phyloP scores from a whole-genome alignment of 2,329 filamentous ascomycete genomes.

The Aspergillus quadrilineatus region DNA sequence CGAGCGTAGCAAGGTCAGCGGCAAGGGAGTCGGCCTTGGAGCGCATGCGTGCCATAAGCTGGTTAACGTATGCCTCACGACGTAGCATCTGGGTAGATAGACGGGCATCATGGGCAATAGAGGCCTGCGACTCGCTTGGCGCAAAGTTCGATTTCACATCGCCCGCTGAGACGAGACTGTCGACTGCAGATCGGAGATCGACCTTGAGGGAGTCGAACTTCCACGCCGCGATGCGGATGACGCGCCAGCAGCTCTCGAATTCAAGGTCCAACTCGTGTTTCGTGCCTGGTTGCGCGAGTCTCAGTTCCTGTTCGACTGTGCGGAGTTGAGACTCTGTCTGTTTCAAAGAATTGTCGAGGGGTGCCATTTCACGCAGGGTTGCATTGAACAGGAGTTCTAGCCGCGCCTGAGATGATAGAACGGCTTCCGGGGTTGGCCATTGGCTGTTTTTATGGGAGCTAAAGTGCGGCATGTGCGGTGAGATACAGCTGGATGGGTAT shows the following conservation, averaged over 20 bases:
- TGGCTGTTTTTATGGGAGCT: slow-evolving; percentile 11
- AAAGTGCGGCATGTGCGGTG: slow-evolving; percentile 13
- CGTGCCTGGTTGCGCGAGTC: slow-evolving; percentile 28
- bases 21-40: slow-evolving; percentile 33
- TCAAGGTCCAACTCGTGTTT: slow-evolving; percentile 40
- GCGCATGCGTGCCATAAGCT: slow-evolving; percentile 33
- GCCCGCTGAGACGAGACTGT: slow-evolving; percentile 31
- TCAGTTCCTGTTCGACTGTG: slow-evolving; percentile 28
- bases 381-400: slow-evolving; percentile 32
- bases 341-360: slow-evolving; percentile 28
- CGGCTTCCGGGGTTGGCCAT: slow-evolving; percentile 8
- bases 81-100: slow-evolving; percentile 31
- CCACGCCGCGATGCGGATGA: slow-evolving; percentile 31
- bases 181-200: slow-evolving; percentile 37
- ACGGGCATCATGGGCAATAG: slow-evolving; percentile 28
- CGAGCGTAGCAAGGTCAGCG: slow-evolving; percentile 31
- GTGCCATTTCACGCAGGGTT: slow-evolving; percentile 29
- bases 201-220: slow-evolving; percentile 37
- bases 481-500: slow-evolving; percentile 32
- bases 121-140: background rate
- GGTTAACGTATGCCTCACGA: slow-evolving; percentile 34
- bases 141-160: slow-evolving; percentile 3
- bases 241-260: slow-evolving; percentile 35
- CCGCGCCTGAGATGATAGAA: slow-evolving; percentile 21
- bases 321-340: slow-evolving; percentile 33